A percentile compares a stretch with the other conserved stretches of the same genome.
Conservation (phyloP, 2,329 filamentous ascomycete genomes). For the Clarireedia homoeocarpa region DNA sequence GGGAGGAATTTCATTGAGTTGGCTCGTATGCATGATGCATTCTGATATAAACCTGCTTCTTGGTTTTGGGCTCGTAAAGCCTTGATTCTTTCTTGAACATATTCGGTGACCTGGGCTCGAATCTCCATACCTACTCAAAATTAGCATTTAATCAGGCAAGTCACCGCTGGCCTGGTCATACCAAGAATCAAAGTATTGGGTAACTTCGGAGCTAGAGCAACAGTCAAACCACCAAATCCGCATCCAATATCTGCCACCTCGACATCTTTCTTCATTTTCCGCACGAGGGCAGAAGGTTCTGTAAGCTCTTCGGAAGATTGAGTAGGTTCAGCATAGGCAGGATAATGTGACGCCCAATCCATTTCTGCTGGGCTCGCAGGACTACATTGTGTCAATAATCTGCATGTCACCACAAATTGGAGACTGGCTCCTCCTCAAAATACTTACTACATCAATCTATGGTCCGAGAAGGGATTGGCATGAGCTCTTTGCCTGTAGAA, state of each 20-base stretch:
- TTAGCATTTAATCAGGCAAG: conserved; percentile 5
- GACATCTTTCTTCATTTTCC: conserved; percentile 55
- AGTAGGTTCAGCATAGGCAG: conserved; percentile 51
- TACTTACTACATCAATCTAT: conserved; percentile 76
- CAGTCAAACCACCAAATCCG: conserved; percentile 85
- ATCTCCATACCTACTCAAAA: conserved; percentile 71
- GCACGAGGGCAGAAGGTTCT: conserved; percentile 11
- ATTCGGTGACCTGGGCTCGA: conserved; percentile 80
- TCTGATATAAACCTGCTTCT: conserved; percentile 58
- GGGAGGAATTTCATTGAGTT: conserved; percentile 99
- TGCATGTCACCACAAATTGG: conserved; percentile 3
- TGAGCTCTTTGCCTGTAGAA: conserved; percentile 95
- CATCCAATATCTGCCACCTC: conserved; percentile 96
- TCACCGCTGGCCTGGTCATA: conserved; percentile 33
- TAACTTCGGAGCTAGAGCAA: conserved; percentile 74
- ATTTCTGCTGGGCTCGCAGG: conserved; percentile 72
- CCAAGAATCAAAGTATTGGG: conserved; percentile 79
- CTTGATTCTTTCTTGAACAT: conserved; percentile 78
- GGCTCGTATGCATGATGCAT: conserved; percentile 79
- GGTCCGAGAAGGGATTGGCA: conserved; percentile 96
- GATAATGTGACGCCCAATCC: conserved; percentile 86
- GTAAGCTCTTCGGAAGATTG: conserved; percentile 23
- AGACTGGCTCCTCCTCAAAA: neutral
- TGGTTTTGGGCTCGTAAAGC: conserved; percentile 65
- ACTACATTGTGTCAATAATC: conserved; percentile 38